Percentiles rank a stretch among this genome's conserved stretches.
Conservation (phyloP, 192 early-diverging fungal species). For the Phycomyces blakesleeanus region DNA sequence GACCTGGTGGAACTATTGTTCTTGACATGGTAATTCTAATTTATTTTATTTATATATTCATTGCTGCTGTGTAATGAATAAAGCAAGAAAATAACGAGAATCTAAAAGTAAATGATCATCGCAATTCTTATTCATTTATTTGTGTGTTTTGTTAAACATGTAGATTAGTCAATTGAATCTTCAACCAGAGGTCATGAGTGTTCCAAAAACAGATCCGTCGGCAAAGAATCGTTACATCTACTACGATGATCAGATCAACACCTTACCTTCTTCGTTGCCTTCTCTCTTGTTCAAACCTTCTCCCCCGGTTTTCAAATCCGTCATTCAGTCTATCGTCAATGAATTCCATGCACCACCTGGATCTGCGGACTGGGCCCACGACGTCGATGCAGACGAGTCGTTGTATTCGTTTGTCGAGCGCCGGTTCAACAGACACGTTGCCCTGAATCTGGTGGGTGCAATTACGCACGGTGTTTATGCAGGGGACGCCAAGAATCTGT, state of each 20-base stretch:
- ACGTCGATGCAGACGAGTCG: constrained; percentile 75
- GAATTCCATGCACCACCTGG: constrained; percentile 35
- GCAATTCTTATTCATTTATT: no score
- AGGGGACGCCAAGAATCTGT: constrained; percentile 74
- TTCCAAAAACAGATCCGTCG: constrained; percentile 62
- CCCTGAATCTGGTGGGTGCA: constrained; percentile 82
- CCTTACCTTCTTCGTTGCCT: constrained; percentile 43
- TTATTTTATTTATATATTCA: no score
- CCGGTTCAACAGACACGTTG: constrained; percentile 69
- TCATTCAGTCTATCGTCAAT: constrained; percentile 54
- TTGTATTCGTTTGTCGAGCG: constrained; percentile 77
- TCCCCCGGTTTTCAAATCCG: constrained; percentile 47
- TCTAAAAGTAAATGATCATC: no score
- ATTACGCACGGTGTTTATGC: constrained; percentile 94
- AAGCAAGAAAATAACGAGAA: no score
- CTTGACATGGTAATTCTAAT: constrained; percentile 88
- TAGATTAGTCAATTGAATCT: constrained; percentile 65
- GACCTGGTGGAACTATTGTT: constrained; percentile 62
- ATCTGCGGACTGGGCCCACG: neutral
- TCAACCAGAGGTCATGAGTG: constrained; percentile 49
- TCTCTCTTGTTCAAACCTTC: constrained; percentile 31
- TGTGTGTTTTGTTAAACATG: no score
- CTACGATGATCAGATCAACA: constrained; percentile 64
- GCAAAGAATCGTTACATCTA: constrained; percentile 84
- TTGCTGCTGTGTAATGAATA: no score